Percentiles rank a stretch among this genome's conserved stretches.
These are phyloP conservation scores for Mycosphaerella sp. DNA, from an alignment of 2,329 filamentous ascomycete genomes.

Conservation along the genomic window DNA sequence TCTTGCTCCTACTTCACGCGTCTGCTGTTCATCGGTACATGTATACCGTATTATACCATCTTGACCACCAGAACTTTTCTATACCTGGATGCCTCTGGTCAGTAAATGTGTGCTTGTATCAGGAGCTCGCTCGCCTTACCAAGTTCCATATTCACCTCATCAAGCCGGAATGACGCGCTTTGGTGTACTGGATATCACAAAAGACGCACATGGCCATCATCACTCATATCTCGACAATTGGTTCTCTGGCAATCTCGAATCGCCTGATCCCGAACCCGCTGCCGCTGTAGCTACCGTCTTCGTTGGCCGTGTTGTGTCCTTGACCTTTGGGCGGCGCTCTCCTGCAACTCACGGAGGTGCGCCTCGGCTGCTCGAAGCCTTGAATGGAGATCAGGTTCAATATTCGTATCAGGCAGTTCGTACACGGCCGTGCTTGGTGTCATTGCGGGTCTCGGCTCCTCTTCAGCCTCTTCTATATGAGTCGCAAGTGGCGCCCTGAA, in stretches of 20 bases:
- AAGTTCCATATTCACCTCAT: not conserved
- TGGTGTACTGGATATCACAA: not conserved
- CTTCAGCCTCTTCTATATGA: not conserved
- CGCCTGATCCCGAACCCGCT: not conserved
- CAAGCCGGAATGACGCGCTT: not conserved
- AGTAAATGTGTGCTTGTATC: too few species aligned
- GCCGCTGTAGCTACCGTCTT: not conserved
- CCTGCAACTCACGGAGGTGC: not conserved
- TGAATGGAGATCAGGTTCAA: not conserved
- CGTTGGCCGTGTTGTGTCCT: not conserved
- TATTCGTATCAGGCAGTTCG: not conserved
- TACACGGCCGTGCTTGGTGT: not conserved
- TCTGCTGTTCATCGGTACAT: too few species aligned
- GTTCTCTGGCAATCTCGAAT: not conserved
- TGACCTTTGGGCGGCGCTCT: not conserved
- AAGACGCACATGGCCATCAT: not conserved
- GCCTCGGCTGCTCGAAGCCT: not conserved
- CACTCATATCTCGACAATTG: not conserved
- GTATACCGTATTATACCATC: too few species aligned
- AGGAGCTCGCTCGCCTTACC: not conserved
- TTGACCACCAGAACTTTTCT: too few species aligned
- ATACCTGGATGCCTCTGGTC: too few species aligned
- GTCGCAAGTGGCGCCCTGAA: not conserved
- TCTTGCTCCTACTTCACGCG: too few species aligned
- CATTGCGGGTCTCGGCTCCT: not conserved